Evolutionary conservation across 495 filamentous ascomycete species (phyloP).

Genomic region (Aspergillus hancockii): DNA sequence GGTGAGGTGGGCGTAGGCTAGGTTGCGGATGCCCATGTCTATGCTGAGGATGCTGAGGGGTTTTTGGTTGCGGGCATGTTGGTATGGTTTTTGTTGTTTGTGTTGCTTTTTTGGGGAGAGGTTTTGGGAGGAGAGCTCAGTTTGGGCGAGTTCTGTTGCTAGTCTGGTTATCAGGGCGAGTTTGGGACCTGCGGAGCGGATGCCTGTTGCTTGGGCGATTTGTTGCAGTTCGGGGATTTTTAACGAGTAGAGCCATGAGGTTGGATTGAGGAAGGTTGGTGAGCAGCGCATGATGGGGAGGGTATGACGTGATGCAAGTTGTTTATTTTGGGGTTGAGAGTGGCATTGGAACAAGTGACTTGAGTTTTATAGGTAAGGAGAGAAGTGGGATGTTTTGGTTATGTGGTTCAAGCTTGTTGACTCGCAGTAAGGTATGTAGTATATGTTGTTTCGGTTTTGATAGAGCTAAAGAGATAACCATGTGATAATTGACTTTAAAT

Average conservation of each 20-base stretch:
- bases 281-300: slow-evolving; percentile 1
- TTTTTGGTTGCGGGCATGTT: background rate
- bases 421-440: too few relatives aligned
- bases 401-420: too few relatives aligned
- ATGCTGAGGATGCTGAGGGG: slow-evolving; percentile 68
- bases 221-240: slow-evolving; percentile 50
- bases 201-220: slow-evolving; percentile 54
- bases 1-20: slow-evolving; percentile 62
- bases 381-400: too few relatives aligned
- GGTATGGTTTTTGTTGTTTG: background rate
- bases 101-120: background rate
- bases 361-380: too few relatives aligned
- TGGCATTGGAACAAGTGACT: too few relatives aligned
- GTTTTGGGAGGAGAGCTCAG: background rate
- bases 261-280: background rate
- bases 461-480: too few relatives aligned
- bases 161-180: slow-evolving; percentile 32
- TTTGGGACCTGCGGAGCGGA: slow-evolving; percentile 54
- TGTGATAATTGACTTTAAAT: too few relatives aligned
- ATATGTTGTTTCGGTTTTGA: too few relatives aligned
- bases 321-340: too few relatives aligned
- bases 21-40: slow-evolving; percentile 84
- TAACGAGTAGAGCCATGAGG: slow-evolving; percentile 36
- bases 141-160: slow-evolving; percentile 20
- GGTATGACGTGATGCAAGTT: too few relatives aligned